Percentiles rank a stretch among this genome's conserved stretches.
Evolutionary conservation across 768 basidiomycete genomes (phyloP).

Genomic region (Mycena rosella): DNA sequence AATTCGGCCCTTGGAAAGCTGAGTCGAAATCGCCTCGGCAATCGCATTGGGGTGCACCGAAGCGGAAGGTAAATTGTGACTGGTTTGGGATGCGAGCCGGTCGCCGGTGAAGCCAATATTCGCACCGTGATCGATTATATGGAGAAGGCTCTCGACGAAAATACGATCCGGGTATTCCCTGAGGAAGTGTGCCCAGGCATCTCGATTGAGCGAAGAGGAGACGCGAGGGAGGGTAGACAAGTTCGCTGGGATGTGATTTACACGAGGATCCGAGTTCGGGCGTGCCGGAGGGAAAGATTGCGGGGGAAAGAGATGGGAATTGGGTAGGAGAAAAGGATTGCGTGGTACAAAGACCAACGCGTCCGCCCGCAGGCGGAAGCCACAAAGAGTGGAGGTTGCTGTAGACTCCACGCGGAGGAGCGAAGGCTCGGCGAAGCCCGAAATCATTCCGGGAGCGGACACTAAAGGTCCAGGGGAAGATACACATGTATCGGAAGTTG

Average conservation of each 20-base stretch:
- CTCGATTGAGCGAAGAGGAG: constrained; percentile 1
- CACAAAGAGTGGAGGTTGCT: neutral
- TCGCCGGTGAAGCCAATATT: constrained; percentile 25
- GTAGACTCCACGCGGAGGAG: constrained; percentile 20
- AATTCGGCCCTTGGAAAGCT: neutral
- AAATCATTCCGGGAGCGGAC: no score
- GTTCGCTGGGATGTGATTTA: constrained; percentile 14
- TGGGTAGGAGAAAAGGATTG: neutral
- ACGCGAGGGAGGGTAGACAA: constrained; percentile 2
- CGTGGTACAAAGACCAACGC: neutral
- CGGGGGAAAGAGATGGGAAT: constrained; percentile 26
- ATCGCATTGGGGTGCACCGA: neutral
- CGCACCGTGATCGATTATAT: constrained; percentile 38
- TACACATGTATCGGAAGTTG: neutral
- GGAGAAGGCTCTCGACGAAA: constrained; percentile 28
- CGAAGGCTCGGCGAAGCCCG: constrained; percentile 8
- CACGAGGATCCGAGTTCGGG: constrained; percentile 33
- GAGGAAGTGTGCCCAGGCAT: constrained; percentile 29
- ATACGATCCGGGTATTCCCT: constrained; percentile 29
- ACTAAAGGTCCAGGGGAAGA: neutral
- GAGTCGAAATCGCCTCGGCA: neutral
- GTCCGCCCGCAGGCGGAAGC: neutral
- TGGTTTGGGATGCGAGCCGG: neutral
- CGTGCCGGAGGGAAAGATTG: constrained; percentile 21
- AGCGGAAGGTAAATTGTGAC: neutral